These are phyloP conservation scores for Alternaria panax DNA, from an alignment of 2,329 filamentous ascomycete genomes.

Conservation along the genomic window DNA sequence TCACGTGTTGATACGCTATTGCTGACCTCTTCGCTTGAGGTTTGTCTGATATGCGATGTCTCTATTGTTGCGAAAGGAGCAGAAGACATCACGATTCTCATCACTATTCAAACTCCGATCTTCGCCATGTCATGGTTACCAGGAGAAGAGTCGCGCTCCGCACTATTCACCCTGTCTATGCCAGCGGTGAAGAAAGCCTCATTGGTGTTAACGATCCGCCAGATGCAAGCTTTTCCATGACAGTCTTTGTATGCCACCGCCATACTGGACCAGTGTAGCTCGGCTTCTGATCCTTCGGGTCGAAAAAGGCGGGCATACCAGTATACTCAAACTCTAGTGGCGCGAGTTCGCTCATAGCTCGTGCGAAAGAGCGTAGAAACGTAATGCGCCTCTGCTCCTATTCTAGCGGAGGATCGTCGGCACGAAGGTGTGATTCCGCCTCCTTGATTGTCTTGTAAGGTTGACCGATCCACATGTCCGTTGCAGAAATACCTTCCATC, in stretches of 20 bases:
- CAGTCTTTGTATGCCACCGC: slow-evolving; percentile 2
- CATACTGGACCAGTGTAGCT: background rate
- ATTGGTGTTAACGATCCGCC: slow-evolving; percentile 4
- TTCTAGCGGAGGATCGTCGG: slow-evolving; percentile 1
- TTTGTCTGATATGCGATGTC: background rate
- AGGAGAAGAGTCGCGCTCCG: background rate
- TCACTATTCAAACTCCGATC: background rate
- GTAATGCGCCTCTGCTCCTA: slow-evolving; percentile 12
- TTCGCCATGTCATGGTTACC: background rate
- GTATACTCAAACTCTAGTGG: slow-evolving; percentile 18
- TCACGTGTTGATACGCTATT: slow-evolving; percentile 1
- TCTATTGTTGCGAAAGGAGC: background rate
- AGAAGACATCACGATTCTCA: slow-evolving; percentile 1
- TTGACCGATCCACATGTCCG: slow-evolving; percentile 19
- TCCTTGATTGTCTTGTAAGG: background rate
- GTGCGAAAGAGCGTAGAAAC: slow-evolving; percentile 25
- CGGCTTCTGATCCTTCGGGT: background rate
- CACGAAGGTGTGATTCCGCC: background rate
- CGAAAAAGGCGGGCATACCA: slow-evolving; percentile 16
- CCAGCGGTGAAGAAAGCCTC: slow-evolving; percentile 5
- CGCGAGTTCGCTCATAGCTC: slow-evolving; percentile 13
- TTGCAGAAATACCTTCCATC: slow-evolving; percentile 18
- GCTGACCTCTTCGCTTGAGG: background rate
- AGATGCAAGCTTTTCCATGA: background rate
- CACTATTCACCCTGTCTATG: slow-evolving; percentile 1